Evolutionary conservation across 2,329 filamentous ascomycete species (phyloP), one percentile per base, ranked within the genome.

Genomic region (Sphaerulina vaccinii): DNA sequence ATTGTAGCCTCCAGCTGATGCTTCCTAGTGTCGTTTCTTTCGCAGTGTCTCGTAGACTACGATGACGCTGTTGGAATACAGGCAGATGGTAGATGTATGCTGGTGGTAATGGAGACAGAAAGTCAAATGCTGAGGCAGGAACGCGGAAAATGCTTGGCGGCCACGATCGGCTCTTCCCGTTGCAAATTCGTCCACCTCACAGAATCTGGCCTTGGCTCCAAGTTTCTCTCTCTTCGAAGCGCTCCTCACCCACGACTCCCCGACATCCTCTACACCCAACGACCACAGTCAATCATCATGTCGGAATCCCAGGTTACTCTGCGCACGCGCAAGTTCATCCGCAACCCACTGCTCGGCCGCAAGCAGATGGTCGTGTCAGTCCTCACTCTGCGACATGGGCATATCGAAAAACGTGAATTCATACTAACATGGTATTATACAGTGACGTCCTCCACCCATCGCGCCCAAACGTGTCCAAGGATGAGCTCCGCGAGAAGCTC

Each of bases 401-500:
- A 33, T 38, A 55, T 24, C 44, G 45, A 46, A 46, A 37, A 23
- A 21, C 40, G 27, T 18, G 39, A 23, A 11, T 8, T 15, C 11
- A 36, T 58, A 58, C 63, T 65, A 58, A 65, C 50, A 58, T 16
- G 15, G 13, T 19, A 15, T 39, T 23, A 13, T 23, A 65, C 76
- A 99, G 93, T 83, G 93, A 99, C 78, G 91, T 99, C 81, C 92
- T 99, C 78, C 93, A 99, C 86, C 93, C 93, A 76, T 88, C 88
- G 84, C 90, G 90, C 71, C 81, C 93, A 79, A 96, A 96, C 82
- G 93, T 99, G 81, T 90, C 90, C 82, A 97, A 97, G 85, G 90
- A 96, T 72, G 91, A 97, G 78, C 91, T 99, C 79, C 90, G 91
- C 70, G 83, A 84, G 73, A 97, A 96, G 85, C 86, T 99, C 70